A percentile compares a stretch with the other conserved stretches of the same genome.
Evolutionary conservation across 139 green algal species (phyloP).

Genomic region (Ettlia oleoabundans): DNA sequence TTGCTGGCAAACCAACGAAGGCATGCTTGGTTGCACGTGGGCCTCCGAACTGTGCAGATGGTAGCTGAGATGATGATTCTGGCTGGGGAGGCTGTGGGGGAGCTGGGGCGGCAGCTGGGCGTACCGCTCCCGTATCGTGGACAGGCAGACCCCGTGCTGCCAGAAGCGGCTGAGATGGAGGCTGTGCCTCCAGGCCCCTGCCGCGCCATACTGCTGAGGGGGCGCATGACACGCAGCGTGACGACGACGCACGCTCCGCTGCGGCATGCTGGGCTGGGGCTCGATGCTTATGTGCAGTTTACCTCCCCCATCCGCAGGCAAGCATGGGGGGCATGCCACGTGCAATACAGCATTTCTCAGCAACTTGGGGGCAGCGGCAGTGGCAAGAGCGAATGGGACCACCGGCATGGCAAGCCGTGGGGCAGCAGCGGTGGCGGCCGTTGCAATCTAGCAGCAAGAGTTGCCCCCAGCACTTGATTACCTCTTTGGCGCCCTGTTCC

Average conservation of each 20-base stretch:
- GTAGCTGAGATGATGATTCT: constrained; percentile 94
- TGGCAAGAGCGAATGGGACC: not conserved
- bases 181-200: constrained; percentile 72
- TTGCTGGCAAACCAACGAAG: too few species aligned
- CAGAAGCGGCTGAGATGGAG: constrained; percentile 47
- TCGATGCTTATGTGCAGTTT: constrained; percentile 82
- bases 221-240: constrained; percentile 75
- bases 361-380: not conserved
- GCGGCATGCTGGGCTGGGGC: constrained; percentile 72
- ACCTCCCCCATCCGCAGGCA: constrained; percentile 79
- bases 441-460: too few species aligned
- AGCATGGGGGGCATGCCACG: not conserved
- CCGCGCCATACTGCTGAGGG: constrained; percentile 54
- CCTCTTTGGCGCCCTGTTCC: too few species aligned
- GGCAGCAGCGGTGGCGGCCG: too few species aligned
- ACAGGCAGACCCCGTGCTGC: constrained; percentile 47
- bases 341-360: too few species aligned
- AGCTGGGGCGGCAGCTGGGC: constrained; percentile 46
- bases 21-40: too few species aligned
- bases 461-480: too few species aligned
- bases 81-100: constrained; percentile 67
- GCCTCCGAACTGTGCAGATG: too few species aligned
- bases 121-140: constrained; percentile 83
- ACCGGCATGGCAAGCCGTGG: not conserved
- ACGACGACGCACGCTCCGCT: constrained; percentile 36